Percentiles rank a stretch among this genome's conserved stretches.
Conservation (phyloP, 179 eudicot species). For the Amaranthus tricolor region DNA sequence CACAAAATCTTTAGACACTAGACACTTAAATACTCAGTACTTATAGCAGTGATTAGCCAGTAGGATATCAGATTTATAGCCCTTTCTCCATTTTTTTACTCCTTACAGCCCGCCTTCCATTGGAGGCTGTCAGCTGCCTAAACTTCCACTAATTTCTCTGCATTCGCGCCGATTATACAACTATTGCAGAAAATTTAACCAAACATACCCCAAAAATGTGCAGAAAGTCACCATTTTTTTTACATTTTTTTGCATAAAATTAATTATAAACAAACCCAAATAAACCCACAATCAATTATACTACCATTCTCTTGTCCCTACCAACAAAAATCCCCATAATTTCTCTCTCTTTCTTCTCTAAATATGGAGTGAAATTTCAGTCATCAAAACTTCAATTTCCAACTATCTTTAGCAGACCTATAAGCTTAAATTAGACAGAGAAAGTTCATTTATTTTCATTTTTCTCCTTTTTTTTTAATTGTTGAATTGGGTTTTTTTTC, state of each 20-base stretch:
- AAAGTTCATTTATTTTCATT: neutral
- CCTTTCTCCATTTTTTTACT: neutral
- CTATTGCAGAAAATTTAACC: neutral
- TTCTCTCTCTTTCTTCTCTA: neutral
- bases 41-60: neutral
- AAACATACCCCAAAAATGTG: neutral
- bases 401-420: slow-evolving; percentile 1
- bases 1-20: too few species aligned
- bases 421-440: slow-evolving; percentile 12
- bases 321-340: neutral
- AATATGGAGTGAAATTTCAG: neutral
- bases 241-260: too few species aligned
- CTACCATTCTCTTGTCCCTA: too few species aligned
- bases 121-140: slow-evolving; percentile 15
- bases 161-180: slow-evolving; percentile 10
- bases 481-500: too few species aligned
- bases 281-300: too few species aligned
- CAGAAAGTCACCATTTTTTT: neutral
- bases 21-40: neutral
- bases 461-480: neutral
- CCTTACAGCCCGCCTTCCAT: slow-evolving; percentile 12
- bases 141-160: neutral
- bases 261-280: too few species aligned
- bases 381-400: slow-evolving; percentile 16
- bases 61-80: neutral